Base-by-base conservation (phyloP, 768 basidiomycete species). In the Boletus coccyginus region DNA sequence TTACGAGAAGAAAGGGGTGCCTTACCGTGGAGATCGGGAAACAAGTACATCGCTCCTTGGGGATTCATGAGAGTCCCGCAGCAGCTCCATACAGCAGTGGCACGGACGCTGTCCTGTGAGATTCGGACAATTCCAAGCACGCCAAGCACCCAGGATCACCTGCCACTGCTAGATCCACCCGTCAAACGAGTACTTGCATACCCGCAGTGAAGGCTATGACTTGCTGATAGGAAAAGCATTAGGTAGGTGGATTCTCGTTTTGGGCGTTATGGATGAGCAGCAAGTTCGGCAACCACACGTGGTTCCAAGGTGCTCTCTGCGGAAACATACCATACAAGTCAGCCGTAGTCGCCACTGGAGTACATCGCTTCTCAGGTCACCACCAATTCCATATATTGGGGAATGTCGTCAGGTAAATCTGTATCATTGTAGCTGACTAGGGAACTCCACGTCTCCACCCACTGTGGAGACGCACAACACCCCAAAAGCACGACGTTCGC, bases 201-300 rank as follows among this genome's bases (percentile, higher is more conserved):
- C 38, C 58, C 50, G 41, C 35, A 40, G 53, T 21, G 49, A 48
- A 61, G 64, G 64, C 59, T 59, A 59, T 68, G 66, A 32, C 47
- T 39, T 39, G 27, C 29, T 49, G 50, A 65, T 36, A 46, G 46
- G 29, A 43, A 52, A 41, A 12, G 7, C 36, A 50, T 46, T 43
- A 21, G 40, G 48, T 41, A 57, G 36, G 52, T 50, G 50, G 3
- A 21, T 63, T 40, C 40, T 52, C 45, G 9, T 55, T 53, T 47
- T 19, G 11, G 53, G 40, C 21, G 9, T 44, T 21, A 32, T 24
- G 51, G 24, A 19, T 29, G 24, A 19, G 16, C 21, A 51, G 33
- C 46, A 32, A 21, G 5, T 40, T 46, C 36, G 31, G 31, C 50
- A 24, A 21, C 39, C 17, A 33, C 35, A 44, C 41, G 12, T 40